A percentile compares a stretch with the other conserved stretches of the same genome.
Conservation (phyloP, 495 filamentous ascomycete genomes). For the Talaromyces proteolyticus region DNA sequence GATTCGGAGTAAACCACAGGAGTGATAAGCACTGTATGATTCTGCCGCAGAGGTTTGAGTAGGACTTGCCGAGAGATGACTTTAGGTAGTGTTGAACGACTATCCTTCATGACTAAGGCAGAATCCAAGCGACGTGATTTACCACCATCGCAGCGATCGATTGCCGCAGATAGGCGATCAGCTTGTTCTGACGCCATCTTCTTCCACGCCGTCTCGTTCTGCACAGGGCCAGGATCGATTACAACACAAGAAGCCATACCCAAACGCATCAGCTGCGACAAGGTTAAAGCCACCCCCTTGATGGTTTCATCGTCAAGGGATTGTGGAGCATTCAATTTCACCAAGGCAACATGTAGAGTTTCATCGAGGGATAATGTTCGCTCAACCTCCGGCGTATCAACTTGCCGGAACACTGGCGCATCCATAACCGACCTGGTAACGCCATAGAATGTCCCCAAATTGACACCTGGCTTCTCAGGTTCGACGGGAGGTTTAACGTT, state of each 20-base stretch:
- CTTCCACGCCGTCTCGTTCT: constrained; percentile 26
- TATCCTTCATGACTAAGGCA: constrained; percentile 42
- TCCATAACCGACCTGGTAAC: constrained; percentile 55
- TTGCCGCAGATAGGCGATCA: constrained; percentile 65
- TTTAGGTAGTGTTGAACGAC: constrained; percentile 21
- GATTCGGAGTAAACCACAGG: constrained; percentile 61
- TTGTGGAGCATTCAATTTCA: constrained; percentile 76
- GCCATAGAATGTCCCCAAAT: constrained; percentile 57
- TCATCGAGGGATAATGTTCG: constrained; percentile 19
- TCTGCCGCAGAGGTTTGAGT: constrained; percentile 62
- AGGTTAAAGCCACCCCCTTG: constrained; percentile 71
- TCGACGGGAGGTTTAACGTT: constrained; percentile 12
- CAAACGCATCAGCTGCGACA: constrained; percentile 74
- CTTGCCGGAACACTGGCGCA: constrained; percentile 56
- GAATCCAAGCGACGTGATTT: constrained; percentile 66
- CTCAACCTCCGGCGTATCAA: constrained; percentile 17
- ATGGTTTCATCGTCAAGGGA: constrained; percentile 59
- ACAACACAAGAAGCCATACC: constrained; percentile 80
- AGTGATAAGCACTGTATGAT: constrained; percentile 73
- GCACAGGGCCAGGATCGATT: constrained; percentile 56
- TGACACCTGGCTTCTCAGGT: constrained; percentile 41
- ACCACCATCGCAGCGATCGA: constrained; percentile 59
- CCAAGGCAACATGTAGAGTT: constrained; percentile 72
- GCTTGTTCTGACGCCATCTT: constrained; percentile 54
- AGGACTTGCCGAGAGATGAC: constrained; percentile 56